Conservation (phyloP, 2,329 filamentous ascomycete genomes). For the Fusarium sp. region DNA sequence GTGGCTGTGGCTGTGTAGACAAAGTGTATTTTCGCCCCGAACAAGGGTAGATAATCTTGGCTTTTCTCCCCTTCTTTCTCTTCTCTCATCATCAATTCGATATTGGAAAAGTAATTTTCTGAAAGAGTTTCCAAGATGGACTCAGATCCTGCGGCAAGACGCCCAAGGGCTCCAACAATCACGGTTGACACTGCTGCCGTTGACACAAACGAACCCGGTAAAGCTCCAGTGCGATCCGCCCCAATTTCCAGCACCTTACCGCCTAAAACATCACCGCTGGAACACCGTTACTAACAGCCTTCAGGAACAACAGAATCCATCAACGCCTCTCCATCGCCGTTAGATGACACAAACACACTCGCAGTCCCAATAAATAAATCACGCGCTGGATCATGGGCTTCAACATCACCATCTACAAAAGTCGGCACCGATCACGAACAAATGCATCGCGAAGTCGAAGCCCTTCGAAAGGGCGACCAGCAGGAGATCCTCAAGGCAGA, state of each 20-base stretch:
- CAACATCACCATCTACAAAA: constrained; percentile 31
- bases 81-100: background rate
- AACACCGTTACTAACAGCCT: background rate
- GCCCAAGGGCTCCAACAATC: constrained; percentile 36
- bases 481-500: constrained; percentile 68
- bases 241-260: background rate
- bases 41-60: constrained; percentile 23
- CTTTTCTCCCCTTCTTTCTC: constrained; percentile 8
- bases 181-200: constrained; percentile 38
- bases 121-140: constrained; percentile 18
- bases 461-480: constrained; percentile 33
- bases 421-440: constrained; percentile 36
- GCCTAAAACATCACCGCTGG: background rate
- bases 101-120: background rate
- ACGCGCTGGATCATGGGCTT: constrained; percentile 32
- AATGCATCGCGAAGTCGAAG: constrained; percentile 22
- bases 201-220: constrained; percentile 34
- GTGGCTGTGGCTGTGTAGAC: constrained; percentile 32
- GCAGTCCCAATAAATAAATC: constrained; percentile 26
- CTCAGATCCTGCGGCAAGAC: constrained; percentile 17
- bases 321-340: constrained; percentile 24
- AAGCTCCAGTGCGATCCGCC: constrained; percentile 35
- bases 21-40: constrained; percentile 25
- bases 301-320: constrained; percentile 24
- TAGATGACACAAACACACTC: constrained; percentile 35